Evolutionary conservation across 2,329 filamentous ascomycete genomes (phyloP), one percentile per base, ranked within the genome.

Genomic region (Paracamarosporium sp.): DNA sequence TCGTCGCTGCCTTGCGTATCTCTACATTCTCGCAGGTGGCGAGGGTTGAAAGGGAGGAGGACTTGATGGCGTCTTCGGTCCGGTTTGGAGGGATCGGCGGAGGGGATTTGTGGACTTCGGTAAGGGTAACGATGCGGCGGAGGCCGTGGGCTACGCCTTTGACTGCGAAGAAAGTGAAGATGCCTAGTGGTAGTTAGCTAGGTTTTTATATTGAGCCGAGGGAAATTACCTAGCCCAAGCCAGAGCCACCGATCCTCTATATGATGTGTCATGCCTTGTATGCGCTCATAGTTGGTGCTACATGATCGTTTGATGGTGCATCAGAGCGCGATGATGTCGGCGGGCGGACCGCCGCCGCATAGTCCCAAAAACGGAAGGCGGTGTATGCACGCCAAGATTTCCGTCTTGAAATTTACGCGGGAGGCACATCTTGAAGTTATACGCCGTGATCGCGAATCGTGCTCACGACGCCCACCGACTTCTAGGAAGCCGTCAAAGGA

Each of bases 81-180:
- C 90, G 50, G 84, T 90, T 60, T 2, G 65, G 93, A 82, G 62
- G 86, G 89, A 50, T 87, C 30, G 38, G 52, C 56, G 45, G 50
- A 59, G 86, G 71, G 89, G 87, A 85, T 33, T 86, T 84, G 58
- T 86, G 86, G 68, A 95, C 85, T 74, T 88, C 84, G 62, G 89
- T 89, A 52, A 88, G 82, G 65, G 87, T 81, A 63, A 87, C 84
- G 64, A 89, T 86, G 53, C 83, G 78, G 56, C 80, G 79, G 43
- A 93, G 85, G 53, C 85, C 81, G 35, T 81, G 74, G 61, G 83
- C 82, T 74, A 91, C 85, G 51, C 82, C 80, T 57, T 82, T 79
- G 55, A 88, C 73, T 59, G 89, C 79, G 64, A 84, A 76, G 66
- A 87, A 84, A 38, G 88, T 82, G 60, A 87, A 84, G 52, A 90